phyloP scores from a whole-genome alignment of 768 basidiomycete species.

The Tremella mesenterica region DNA sequence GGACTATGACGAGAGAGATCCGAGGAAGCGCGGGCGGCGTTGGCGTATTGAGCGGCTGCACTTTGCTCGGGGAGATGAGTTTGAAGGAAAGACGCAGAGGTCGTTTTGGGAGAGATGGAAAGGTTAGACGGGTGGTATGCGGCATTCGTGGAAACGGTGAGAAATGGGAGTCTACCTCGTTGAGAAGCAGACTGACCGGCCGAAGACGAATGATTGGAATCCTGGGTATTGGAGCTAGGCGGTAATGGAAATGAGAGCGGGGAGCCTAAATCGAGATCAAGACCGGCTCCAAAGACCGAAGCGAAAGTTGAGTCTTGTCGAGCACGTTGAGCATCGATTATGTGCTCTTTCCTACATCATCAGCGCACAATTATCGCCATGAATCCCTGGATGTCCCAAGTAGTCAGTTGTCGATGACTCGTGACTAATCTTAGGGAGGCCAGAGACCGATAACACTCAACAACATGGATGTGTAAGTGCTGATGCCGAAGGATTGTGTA shows the following conservation, averaged over 20 bases:
- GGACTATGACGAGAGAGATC: not conserved
- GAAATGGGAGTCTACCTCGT: not conserved
- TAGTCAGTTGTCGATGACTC: no score
- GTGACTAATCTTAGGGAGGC: no score
- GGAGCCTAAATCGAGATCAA: not conserved
- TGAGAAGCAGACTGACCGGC: not conserved
- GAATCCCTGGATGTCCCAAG: no score
- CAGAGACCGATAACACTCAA: no score
- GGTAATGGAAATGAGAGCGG: not conserved
- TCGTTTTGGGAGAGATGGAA: not conserved
- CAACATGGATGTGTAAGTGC: no score
- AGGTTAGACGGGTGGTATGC: no score
- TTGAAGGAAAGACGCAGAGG: no score
- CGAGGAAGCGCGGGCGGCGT: no score
- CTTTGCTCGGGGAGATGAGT: not conserved
- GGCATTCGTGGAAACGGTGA: not conserved
- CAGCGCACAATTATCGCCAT: no score
- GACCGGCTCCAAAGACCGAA: not conserved
- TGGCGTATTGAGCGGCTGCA: no score
- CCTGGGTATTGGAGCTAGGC: not conserved
- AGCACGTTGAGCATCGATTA: not conserved
- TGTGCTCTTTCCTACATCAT: not conserved
- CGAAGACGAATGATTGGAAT: not conserved
- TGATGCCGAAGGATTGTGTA: no score
- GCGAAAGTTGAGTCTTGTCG: no score